Evolutionary conservation across 2,329 filamentous ascomycete species (phyloP), one percentile per base, ranked within the genome.

Genomic region (Fusarium scirpi): DNA sequence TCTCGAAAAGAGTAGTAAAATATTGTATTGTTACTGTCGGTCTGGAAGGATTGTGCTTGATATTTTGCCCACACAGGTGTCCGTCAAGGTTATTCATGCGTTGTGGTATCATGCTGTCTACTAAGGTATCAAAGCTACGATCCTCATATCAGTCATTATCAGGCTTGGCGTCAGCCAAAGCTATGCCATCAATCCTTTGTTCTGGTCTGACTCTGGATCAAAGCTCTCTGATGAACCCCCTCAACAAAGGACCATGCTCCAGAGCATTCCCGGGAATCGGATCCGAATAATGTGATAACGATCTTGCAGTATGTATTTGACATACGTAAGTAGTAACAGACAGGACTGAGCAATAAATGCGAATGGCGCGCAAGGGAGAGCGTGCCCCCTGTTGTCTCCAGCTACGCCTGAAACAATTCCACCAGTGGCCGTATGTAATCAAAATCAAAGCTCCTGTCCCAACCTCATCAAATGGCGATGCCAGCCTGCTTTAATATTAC

Each of bases 401-500:
- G 56, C 54, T 61, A 54, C 67, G 67, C 68, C 68, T 70, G 68
- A 70, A 70, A 70, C 68, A 65, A 65, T 70, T 45, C 68, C 68
- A 69, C 64, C 59, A 52, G 34, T 69, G 44, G 68, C 46, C 47
- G 32, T 52, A 48, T 54, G 63, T 62, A 71, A 65, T 71, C 49
- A 65, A 69, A 70, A 70, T 65, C 64, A 70, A 70, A 69, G 67
- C 68, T 69, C 64, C 52, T 59, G 38, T 25, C 52, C 61, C 51
- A 70, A 58, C 63, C 58, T 65, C 58, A 67, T 46, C 47, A 56
- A 62, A 27, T 44, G 16, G 27, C 24, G 25, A 58, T 56, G 38
- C 51, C 51, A 66, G 24, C 32, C 40, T 43, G 47, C 18, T 58
- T 47, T 27, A 52, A 45, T 62, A 51, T 41, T 27, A 44, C 34